Evolutionary conservation across 129 eudicot genomes (phyloP).

Genomic region (Centrapalus pauciflorus): DNA sequence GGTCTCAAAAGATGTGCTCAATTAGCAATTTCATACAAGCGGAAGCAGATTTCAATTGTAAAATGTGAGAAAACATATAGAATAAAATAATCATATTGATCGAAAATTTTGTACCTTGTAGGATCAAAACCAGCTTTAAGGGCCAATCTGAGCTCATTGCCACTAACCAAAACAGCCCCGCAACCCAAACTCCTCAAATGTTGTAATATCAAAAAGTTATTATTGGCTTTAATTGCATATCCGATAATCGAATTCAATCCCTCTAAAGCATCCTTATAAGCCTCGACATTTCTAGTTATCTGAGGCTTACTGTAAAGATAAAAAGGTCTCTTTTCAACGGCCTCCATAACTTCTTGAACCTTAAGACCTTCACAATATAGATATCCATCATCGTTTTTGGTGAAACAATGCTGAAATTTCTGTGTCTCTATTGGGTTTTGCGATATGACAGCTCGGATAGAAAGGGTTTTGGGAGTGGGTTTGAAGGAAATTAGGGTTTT

Average conservation of each 20-base stretch:
- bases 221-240: slow-evolving; percentile 86
- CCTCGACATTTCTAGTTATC: slow-evolving; percentile 83
- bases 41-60: too few species aligned
- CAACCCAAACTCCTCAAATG: slow-evolving; percentile 75
- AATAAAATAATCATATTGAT: too few species aligned
- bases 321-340: slow-evolving; percentile 71
- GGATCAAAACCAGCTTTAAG: slow-evolving; percentile 87
- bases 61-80: too few species aligned
- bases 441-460: slow-evolving; percentile 46
- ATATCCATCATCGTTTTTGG: slow-evolving; percentile 71
- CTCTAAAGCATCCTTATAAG: slow-evolving; percentile 78
- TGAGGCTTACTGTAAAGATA: slow-evolving; percentile 94
- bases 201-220: slow-evolving; percentile 73
- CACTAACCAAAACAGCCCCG: slow-evolving; percentile 96
- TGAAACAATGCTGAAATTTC: slow-evolving; percentile 61
- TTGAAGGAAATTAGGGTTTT: slow-evolving; percentile 36
- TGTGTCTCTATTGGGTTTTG: slow-evolving; percentile 41
- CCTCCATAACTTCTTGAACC: slow-evolving; percentile 76
- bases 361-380: slow-evolving; percentile 67
- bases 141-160: slow-evolving; percentile 84
- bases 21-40: too few species aligned
- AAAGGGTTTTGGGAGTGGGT: slow-evolving; percentile 32
- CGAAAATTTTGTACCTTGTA: slow-evolving; percentile 41
- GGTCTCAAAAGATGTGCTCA: too few species aligned
- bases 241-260: slow-evolving; percentile 80